Evolutionary conservation across 805 yeast genomes (phyloP), one percentile per base, ranked within the genome.

Genomic region (Kazachstania bromeliacearum): DNA sequence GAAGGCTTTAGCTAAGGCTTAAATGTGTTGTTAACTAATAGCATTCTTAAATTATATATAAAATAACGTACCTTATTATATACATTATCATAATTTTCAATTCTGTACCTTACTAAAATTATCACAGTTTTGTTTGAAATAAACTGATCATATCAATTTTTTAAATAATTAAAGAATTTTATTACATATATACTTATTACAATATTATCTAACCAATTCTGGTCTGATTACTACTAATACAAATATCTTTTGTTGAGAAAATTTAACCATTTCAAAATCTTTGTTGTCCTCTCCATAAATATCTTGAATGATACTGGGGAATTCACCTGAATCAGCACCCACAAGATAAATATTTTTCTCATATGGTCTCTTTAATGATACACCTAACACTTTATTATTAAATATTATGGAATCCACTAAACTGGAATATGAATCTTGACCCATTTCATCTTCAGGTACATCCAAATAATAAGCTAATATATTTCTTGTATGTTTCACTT

Each of bases 1-100:
- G 76, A 88, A 85, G 78, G 94, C 94, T 70, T 79, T 83, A 63
- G 95, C 95, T 64, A 87, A 88, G 82, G 95, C 94, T 71, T 81
- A 79, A 73, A 59, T 61, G 29, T 26, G 8, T 9, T 26, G n/a
- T 17, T n/a, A n/a, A n/a, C 15, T 13, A 16, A 13, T 31, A 31
- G 36, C 36, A 39, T 39, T 36, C 26, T 17, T 4, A 10, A 25
- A 33, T 31, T 34, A 34, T 38, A 38, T 38, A 38, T 26, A 26
- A 26, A 12, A 26, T 26, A 26, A 26, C 29, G 28, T 34, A 30
- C 23, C 29, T 23, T 34, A 37, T 33, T 19, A 17, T 19, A 21
- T 34, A 34, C 27, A 34, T 29, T 28, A 17, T 22, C 24, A 25
- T 34, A 30, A 38, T 18, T 22, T 34, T 37, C 34, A 19, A 28